Evolutionary conservation across 371 early-diverging fungal species (phyloP).

Genomic region (Mucor irregularis): DNA sequence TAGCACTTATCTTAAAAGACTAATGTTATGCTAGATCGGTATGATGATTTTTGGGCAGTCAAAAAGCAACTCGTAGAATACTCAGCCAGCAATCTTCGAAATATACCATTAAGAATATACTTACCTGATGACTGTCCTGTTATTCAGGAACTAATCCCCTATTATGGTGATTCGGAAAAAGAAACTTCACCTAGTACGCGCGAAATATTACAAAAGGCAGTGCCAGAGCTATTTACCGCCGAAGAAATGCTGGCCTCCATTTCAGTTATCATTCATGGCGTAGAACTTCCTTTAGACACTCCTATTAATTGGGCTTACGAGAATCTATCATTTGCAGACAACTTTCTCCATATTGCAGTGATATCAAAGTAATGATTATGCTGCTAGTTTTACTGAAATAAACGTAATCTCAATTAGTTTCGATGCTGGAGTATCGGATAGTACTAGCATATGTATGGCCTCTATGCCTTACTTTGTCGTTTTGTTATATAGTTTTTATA

Average conservation of each 20-base stretch:
- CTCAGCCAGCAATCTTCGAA: conserved; percentile 32
- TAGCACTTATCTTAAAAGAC: neutral
- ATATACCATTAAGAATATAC: conserved; percentile 62
- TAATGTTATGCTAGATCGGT: conserved; percentile 37
- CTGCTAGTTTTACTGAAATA: no score
- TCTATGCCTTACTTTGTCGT: no score
- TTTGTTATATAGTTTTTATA: no score
- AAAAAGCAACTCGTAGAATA: conserved; percentile 58
- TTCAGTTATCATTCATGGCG: conserved; percentile 54
- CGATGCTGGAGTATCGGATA: no score
- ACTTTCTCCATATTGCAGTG: conserved; percentile 72
- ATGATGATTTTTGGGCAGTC: conserved; percentile 65
- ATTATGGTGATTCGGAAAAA: conserved; percentile 33
- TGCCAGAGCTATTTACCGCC: conserved; percentile 28
- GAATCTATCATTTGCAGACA: conserved; percentile 70
- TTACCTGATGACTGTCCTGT: conserved; percentile 62
- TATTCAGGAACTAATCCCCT: conserved; percentile 59
- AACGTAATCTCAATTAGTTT: no score
- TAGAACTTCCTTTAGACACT: conserved; percentile 55
- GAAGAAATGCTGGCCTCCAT: neutral
- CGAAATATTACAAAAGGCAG: conserved; percentile 11
- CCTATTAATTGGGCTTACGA: conserved; percentile 68
- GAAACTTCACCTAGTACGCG: conserved; percentile 17
- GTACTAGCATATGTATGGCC: no score
- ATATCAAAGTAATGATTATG: conserved; percentile 9